Base-by-base conservation (phyloP, 176 grass and related monocot genomes). In the Musa beccarii region DNA sequence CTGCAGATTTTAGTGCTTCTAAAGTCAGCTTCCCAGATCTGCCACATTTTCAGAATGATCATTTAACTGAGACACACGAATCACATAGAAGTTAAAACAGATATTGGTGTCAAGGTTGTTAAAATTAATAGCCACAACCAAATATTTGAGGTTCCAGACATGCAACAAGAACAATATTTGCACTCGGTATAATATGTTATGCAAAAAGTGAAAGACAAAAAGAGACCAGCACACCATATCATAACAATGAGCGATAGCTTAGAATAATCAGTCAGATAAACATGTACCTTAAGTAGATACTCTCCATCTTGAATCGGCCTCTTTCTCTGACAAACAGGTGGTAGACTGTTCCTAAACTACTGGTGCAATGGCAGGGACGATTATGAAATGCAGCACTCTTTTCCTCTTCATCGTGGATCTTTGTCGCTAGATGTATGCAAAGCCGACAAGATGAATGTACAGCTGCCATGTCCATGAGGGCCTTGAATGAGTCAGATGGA, bases 401-500 rank as follows among this genome's bases (percentile, higher is more conserved):
- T 80, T 98, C 95, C 77, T 91, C 95, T 54, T 86, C 85, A 72
- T 87, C 83, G 43, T 84, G 88, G 76, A 98, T 98, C 75, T 89
- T 94, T 1, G 90, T 94, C 65, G 95, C 95, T 59, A 98, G 54
- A 92, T 94, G 88, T 81, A 98, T 84, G 61, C 95, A 98, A 64
- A 98, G 90, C 12, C 95, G 90, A 71, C 95, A 98, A 8, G 95
- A 98, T 69, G 90, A 98, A 85, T 98, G 95, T 51, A 98, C 90
- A 0, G 88, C 86, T 70, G 90, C 90, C 95, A 94, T 98, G 84
- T 94, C 90, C 15, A 98, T 75, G 62, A 98, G 89, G 54, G 95
- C 90, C 74, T 98, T 98, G 76, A 98, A 98, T 73, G 95, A 89
- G 87, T 98, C 90, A 43, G 88, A 98, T 19, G 95, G 95, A 52